Base-by-base conservation (phyloP, 768 basidiomycete genomes). In the Mrakia frigida region DNA sequence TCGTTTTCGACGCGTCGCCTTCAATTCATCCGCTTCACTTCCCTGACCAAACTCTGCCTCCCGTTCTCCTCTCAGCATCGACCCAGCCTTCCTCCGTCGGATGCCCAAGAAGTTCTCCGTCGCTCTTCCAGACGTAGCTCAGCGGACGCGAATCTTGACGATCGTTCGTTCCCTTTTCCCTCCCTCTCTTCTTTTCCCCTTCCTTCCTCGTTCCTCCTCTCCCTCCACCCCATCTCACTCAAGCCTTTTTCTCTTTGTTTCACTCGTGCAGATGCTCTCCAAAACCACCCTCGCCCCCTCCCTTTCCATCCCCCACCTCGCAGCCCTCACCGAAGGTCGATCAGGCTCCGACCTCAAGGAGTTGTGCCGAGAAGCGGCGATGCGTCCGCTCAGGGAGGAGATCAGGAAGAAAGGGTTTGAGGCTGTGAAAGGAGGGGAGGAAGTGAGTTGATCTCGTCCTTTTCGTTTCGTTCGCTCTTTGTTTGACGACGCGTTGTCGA, bases 91-190 rank as follows among this genome's bases (percentile, higher is more conserved):
- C 70, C 80, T 83, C 1, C 80, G 83, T 18, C 80, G 95, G n/a
- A 94, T 99, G 94, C 97, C 97, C 1, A 98, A 96, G 83, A 92
- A 94, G 16, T 98, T 98, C 82, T 87, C 91, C 0, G 88, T 99
- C 75, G 86, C 88, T 7, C 86, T 98, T 23, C 97, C 97, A 4
- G 89, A 91, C 75, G 82, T 83, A 9, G 87, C 89, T 4, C 94
- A 98, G 79, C 87, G 97, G 43, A 84, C 88, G 72, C 93, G 91
- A 82, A 98, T 98, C 78, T 87, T 99, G 28, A 84, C 84, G 0
- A 85, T 98, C 77, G 94, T 94, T 79, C 71, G 87, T 82, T 16
- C 41, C 10, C 63, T 16, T 31, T 10, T 33, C 28, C 16, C 10
- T 65, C 63, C 9, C 37, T 41, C 10, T 13, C 41, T 39, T 43